Evolutionary conservation across 2,329 filamentous ascomycete species (phyloP), one percentile per base, ranked within the genome.

Genomic region (Exophiala bonariae): DNA sequence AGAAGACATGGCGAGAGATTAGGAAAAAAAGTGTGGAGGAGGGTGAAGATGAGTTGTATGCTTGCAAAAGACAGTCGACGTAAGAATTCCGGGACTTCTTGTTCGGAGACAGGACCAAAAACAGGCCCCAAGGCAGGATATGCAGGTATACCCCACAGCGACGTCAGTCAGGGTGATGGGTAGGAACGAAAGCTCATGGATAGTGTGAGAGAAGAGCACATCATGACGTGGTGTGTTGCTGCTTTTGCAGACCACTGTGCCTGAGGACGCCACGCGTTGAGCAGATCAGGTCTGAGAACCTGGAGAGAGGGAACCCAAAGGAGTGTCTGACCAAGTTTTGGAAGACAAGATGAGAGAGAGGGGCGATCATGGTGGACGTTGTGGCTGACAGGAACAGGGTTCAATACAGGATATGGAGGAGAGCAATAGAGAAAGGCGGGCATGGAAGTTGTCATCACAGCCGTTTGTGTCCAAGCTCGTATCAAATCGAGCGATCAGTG

Each of bases 1-100:
- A 26, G 23, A n/a, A 49, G 58, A 57, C 58, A 60, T 60, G 31
- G 35, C 58, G 55, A 46, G 39, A 52, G 33, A 33, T 26, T 38
- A 23, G 50, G 41, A 46, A 44, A 31, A 31, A 46, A 47, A 41
- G 33, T 41, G 44, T 47, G 35, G 47, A 42, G 41, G 41, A 46
- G 36, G 38, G 33, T 44, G 43, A 50, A 44, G 54, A 49, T 26
- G 45, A 46, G 48, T 45, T 52, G 42, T 49, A 45, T 45, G 46
- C 49, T 44, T 31, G 34, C 37, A 43, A 48, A 41, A 47, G 33
- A 41, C 16, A 46, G 32, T 50, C 53, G 54, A 54, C 51, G 56
- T 55, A 54, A 57, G 49, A 26, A 47, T 42, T 37, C 32, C 47
- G 43, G 36, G 44, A 37, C 35, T 35, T 31, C 44, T 39, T 31